Conservation (phyloP, 148 eudicot genomes). For the Cornus controversa region DNA sequence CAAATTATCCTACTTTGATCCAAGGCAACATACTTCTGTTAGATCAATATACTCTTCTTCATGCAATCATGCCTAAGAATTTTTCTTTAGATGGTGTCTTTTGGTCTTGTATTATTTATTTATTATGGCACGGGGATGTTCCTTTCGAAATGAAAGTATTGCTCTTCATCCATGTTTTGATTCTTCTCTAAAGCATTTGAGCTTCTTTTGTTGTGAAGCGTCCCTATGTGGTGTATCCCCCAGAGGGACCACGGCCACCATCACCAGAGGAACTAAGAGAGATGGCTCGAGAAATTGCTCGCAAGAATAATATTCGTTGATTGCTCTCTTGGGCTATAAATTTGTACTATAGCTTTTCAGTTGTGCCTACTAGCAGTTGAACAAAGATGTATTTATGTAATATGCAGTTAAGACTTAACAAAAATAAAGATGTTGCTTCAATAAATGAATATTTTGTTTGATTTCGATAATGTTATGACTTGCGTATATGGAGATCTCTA, state of each 20-base stretch:
- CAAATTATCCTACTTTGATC: no score
- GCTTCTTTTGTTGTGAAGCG: constrained; percentile 42
- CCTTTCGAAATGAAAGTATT: neutral
- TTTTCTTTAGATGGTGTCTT: no score
- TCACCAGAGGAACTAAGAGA: constrained; percentile 95
- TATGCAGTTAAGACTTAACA: neutral
- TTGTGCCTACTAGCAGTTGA: neutral
- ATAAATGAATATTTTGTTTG: neutral
- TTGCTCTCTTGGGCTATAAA: constrained; percentile 16
- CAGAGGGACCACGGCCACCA: constrained; percentile 84
- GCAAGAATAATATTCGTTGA: constrained; percentile 44
- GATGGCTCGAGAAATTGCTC: constrained; percentile 88
- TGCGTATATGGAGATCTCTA: neutral
- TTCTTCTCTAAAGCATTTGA: constrained; percentile 7
- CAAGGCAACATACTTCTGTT: no score
- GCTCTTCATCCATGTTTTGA: constrained; percentile 4
- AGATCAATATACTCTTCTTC: no score
- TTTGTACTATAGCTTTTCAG: neutral
- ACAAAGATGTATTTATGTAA: neutral
- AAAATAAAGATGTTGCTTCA: neutral
- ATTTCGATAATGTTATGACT: neutral
- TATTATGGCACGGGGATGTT: neutral
- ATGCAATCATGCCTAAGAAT: no score
- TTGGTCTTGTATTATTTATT: no score
- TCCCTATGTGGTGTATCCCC: constrained; percentile 84